Evolutionary conservation across 495 filamentous ascomycete genomes (phyloP).

Genomic region (Viridothelium virens): DNA sequence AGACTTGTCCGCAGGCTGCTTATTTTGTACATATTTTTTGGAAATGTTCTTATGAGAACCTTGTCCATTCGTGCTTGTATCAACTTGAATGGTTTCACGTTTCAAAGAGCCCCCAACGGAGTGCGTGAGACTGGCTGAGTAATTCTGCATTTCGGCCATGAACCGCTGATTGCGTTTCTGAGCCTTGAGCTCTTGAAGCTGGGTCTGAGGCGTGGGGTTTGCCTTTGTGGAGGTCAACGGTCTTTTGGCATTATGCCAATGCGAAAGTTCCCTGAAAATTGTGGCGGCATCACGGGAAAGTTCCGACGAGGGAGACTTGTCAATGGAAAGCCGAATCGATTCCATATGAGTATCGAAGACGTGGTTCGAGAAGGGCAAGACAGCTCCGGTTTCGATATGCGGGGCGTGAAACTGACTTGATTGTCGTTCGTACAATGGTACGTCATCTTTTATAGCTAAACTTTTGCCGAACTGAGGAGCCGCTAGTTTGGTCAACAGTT

Average conservation of each 20-base stretch:
- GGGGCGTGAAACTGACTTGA: background rate
- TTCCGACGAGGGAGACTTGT: slow-evolving; percentile 22
- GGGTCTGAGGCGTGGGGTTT: slow-evolving; percentile 18
- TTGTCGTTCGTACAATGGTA: background rate
- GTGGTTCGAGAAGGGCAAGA: slow-evolving; percentile 55
- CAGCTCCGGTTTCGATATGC: slow-evolving; percentile 17
- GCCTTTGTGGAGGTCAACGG: slow-evolving; percentile 36
- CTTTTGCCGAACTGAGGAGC: background rate
- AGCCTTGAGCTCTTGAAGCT: slow-evolving; percentile 29
- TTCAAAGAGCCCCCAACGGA: slow-evolving; percentile 54
- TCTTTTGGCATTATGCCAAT: slow-evolving; percentile 58
- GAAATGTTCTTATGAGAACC: background rate
- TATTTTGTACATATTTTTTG: background rate
- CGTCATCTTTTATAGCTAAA: background rate
- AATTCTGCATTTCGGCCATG: slow-evolving; percentile 56
- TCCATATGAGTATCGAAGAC: slow-evolving; percentile 52
- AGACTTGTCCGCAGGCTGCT: background rate
- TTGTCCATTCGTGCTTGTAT: background rate
- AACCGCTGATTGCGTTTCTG: slow-evolving; percentile 44
- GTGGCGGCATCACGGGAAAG: slow-evolving; percentile 17
- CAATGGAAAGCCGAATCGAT: slow-evolving; percentile 43
- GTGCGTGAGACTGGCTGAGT: slow-evolving; percentile 64
- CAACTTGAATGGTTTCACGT: slow-evolving; percentile 51
- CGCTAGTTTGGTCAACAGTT: background rate
- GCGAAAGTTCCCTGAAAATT: slow-evolving; percentile 51